A percentile compares a stretch with the other conserved stretches of the same genome.
Conservation (phyloP, 306 rosid species). For the Vigna mungo region DNA sequence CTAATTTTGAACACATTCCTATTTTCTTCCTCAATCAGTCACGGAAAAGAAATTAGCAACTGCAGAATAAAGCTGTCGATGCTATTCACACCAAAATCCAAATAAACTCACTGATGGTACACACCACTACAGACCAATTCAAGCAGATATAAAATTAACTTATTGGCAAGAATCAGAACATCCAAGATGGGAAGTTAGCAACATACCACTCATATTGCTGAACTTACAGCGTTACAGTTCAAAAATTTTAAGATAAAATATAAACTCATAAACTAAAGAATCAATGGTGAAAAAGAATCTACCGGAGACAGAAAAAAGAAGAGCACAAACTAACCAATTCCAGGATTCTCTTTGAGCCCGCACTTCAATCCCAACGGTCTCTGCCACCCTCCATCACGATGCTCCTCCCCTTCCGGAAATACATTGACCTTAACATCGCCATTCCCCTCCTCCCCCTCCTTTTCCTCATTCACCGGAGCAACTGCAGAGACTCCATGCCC, state of each 20-base stretch:
- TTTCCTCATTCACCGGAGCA: conserved; percentile 57
- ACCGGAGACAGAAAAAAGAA: background rate
- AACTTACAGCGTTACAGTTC: background rate
- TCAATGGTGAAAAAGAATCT: background rate
- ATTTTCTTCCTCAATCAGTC: background rate
- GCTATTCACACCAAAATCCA: too few species aligned
- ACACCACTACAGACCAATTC: conserved; percentile 15
- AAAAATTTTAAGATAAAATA: background rate
- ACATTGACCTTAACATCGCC: conserved; percentile 57
- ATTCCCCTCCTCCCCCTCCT: conserved; percentile 56
- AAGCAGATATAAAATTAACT: conserved; percentile 17
- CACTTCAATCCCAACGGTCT: conserved; percentile 65
- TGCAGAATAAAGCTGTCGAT: background rate
- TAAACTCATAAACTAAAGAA: background rate
- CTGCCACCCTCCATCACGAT: conserved; percentile 61
- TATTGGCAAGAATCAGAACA: background rate
- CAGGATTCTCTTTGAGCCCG: conserved; percentile 81
- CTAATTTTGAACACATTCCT: background rate
- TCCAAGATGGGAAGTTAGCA: conserved; percentile 6
- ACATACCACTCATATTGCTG: background rate
- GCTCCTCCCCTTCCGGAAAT: conserved; percentile 56
- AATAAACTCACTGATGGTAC: background rate
- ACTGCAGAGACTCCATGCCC: conserved; percentile 59
- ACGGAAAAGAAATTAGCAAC: background rate
- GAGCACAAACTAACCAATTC: conserved; percentile 66